These are phyloP conservation scores for Vanderwaltozyma tropicalis DNA, from an alignment of 805 yeast genomes.

Conservation along the genomic window DNA sequence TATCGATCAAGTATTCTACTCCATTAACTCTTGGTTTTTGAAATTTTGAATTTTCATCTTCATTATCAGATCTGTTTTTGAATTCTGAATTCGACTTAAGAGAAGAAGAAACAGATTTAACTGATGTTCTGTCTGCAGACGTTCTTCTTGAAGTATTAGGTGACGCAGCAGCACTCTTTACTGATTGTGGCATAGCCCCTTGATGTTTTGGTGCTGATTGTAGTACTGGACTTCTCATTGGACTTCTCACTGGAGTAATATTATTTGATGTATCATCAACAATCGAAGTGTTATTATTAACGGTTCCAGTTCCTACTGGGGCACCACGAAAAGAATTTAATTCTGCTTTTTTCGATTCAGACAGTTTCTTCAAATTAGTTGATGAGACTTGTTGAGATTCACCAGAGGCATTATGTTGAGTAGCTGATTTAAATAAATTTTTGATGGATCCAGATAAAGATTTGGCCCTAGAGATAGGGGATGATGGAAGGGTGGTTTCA, in stretches of 20 bases:
- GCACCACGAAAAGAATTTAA: background rate
- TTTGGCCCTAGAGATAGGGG: conserved; percentile 12
- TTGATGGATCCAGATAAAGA: conserved; percentile 22
- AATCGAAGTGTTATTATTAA: background rate
- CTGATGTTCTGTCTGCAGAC: no score
- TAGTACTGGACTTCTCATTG: conserved; percentile 11
- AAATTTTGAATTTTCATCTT: no score
- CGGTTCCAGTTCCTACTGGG: background rate
- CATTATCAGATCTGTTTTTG: no score
- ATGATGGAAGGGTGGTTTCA: conserved; percentile 2
- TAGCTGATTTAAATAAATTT: conserved; percentile 14
- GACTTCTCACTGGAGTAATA: conserved; percentile 5
- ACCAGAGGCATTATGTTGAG: background rate
- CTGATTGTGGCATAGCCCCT: no score
- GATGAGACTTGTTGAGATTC: background rate
- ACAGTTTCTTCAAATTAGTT: background rate
- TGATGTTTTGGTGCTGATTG: conserved; percentile 4
- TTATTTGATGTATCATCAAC: conserved; percentile 1
- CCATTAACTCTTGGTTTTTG: no score
- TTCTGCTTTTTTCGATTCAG: background rate
- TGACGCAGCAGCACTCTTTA: no score
- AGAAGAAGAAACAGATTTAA: no score
- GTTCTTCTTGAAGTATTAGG: no score
- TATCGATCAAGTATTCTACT: background rate
- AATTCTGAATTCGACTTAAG: no score